Percentiles rank a stretch among this genome's conserved stretches.
Conservation (phyloP, 2,329 filamentous ascomycete species). For the Grosmannia serpens region DNA sequence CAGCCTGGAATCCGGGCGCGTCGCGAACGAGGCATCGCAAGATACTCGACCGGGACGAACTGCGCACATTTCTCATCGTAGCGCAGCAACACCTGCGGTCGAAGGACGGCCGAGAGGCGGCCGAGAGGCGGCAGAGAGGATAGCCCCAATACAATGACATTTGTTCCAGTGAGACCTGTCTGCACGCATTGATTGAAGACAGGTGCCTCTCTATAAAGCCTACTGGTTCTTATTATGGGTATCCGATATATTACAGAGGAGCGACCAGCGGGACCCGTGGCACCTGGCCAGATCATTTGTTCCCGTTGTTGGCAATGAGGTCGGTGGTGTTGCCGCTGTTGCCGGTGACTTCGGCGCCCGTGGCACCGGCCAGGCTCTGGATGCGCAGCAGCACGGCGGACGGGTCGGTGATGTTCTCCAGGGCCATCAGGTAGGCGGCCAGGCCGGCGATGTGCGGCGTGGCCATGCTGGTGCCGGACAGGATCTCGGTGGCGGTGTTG, state of each 20-base stretch:
- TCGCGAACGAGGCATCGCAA: slow-evolving; percentile 1
- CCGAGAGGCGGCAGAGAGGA: too few species aligned
- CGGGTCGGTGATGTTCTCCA: slow-evolving; percentile 27
- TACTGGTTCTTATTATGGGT: not conserved
- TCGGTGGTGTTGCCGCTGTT: slow-evolving; percentile 35
- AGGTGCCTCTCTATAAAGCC: not conserved
- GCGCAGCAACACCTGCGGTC: too few species aligned
- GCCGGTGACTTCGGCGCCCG: slow-evolving; percentile 30
- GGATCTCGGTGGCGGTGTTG: slow-evolving; percentile 27
- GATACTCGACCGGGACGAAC: slow-evolving; percentile 13
- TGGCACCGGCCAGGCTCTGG: slow-evolving; percentile 36
- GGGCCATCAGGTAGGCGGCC: slow-evolving; percentile 14
- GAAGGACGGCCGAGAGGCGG: too few species aligned
- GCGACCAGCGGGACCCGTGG: too few species aligned
- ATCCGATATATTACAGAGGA: not conserved
- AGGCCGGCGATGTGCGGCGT: slow-evolving; percentile 14
- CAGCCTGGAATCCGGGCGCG: slow-evolving; percentile 26
- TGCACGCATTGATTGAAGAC: not conserved
- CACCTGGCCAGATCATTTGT: slow-evolving; percentile 11
- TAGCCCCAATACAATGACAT: too few species aligned
- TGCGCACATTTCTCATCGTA: slow-evolving; percentile 17
- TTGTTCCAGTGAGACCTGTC: too few species aligned
- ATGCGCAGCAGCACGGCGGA: slow-evolving; percentile 54
- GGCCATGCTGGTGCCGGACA: slow-evolving; percentile 15
- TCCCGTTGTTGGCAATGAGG: slow-evolving; percentile 47